These are phyloP conservation scores for Nidularia sp. DNA, from an alignment of 768 basidiomycete genomes.

Conservation along the genomic window DNA sequence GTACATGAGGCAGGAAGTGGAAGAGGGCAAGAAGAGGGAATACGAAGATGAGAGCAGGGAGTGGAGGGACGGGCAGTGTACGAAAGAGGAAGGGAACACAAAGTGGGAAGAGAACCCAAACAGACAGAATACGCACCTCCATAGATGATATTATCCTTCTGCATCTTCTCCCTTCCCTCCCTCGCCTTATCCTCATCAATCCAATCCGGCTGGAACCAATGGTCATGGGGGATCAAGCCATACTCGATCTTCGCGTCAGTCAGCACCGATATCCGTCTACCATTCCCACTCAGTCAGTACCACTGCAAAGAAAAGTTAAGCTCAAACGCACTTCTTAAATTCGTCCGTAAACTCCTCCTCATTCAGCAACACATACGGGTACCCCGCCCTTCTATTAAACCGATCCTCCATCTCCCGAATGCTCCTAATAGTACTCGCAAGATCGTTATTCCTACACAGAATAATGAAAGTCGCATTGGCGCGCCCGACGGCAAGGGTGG, in stretches of 20 bases:
- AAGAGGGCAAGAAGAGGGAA: no score
- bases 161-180: slow-evolving; percentile 56
- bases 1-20: no score
- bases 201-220: slow-evolving; percentile 74
- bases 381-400: slow-evolving; percentile 74
- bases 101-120: no score
- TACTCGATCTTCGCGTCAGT: slow-evolving; percentile 34
- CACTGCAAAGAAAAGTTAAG: background rate
- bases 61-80: no score
- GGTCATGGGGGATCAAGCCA: slow-evolving; percentile 57
- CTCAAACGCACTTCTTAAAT: slow-evolving; percentile 56
- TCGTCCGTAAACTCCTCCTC: slow-evolving; percentile 73
- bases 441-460: slow-evolving; percentile 65
- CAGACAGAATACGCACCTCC: slow-evolving; percentile 18
- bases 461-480: slow-evolving; percentile 43
- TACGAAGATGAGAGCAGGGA: no score
- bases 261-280: slow-evolving; percentile 23
- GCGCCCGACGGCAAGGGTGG: slow-evolving; percentile 11
- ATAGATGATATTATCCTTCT: slow-evolving; percentile 39
- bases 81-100: no score
- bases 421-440: slow-evolving; percentile 57
- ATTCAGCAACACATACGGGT: slow-evolving; percentile 86
- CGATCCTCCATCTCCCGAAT: slow-evolving; percentile 77
- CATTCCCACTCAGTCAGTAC: background rate
- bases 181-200: slow-evolving; percentile 69